Base-by-base conservation (phyloP, 371 early-diverging fungal genomes). In the Syncephalastrum sp. region DNA sequence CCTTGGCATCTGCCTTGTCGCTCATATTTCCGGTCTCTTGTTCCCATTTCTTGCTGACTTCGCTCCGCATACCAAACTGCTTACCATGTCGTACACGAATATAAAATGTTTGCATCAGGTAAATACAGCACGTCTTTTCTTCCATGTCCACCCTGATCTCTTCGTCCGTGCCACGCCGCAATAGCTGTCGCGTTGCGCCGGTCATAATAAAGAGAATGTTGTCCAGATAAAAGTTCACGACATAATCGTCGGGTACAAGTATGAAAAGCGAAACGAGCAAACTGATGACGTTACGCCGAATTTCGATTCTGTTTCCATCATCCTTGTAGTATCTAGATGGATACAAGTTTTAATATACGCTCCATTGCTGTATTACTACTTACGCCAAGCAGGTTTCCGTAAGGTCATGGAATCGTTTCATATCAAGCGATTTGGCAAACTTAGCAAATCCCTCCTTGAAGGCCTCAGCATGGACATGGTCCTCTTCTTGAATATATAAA, bases 171-270 rank as follows among this genome's bases (percentile, higher is more conserved):
- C 56, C 59, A 7, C 57, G 47, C 4, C 65, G 64, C 7, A 75
- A 56, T 6, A 58, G 19, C 8, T 70, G 61, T 41, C 68, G 63
- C 7, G 58, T 63, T 23, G 57, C 57, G 16, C 59, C 56, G 0
- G 53, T 53, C 78, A 88, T 80, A 21, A 89, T 82, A 21, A 59
- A 58, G 1, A 60, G 47, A 19, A 89, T 69, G 43, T 89, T 63
- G 13, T 42, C 46, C 7, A 67, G 66, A 52, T 77, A 88, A 58
- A 84, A 84, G 2, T 70, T 67, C 5, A 67, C 49, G 1, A 86
- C 72, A 17, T 74, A 57, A 12, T 62, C 59, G 4, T 64, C 59
- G 0, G 79, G 75, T 0, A 72, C 77, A 6, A 61, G 69, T 8
- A 61, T 57, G 5, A 87, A 56, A 19, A 83, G 70, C 0, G 82